A percentile compares a stretch with the other conserved stretches of the same genome.
Conservation (phyloP, 805 yeast genomes). For the Metschnikowia drakensbergensis region DNA sequence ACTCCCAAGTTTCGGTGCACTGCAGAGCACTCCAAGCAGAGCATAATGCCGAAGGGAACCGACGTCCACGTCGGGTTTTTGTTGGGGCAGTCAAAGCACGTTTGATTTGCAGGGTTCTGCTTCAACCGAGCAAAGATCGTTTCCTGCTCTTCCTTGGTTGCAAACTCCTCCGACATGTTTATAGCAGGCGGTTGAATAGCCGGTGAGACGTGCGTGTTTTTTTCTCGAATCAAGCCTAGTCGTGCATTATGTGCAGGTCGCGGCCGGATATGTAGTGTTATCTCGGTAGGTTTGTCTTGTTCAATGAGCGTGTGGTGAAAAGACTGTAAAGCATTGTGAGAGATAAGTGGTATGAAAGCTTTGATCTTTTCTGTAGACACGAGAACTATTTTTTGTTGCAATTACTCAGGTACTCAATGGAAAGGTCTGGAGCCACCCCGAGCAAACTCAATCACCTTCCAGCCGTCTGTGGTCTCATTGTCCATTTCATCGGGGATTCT, state of each 20-base stretch:
- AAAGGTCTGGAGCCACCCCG: constrained; percentile 89
- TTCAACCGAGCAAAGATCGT: constrained; percentile 61
- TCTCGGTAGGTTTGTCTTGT: no score
- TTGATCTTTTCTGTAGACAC: no score
- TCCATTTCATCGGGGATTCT: constrained; percentile 90
- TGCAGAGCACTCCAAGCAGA: constrained; percentile 93
- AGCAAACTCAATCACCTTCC: constrained; percentile 93
- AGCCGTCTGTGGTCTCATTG: constrained; percentile 89
- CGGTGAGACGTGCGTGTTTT: constrained; percentile 1
- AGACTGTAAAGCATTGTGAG: no score
- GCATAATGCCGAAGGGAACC: constrained; percentile 88
- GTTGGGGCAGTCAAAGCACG: constrained; percentile 90
- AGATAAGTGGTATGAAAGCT: no score
- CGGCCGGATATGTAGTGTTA: background rate
- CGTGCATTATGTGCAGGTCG: constrained; percentile 1
- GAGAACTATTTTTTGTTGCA: background rate
- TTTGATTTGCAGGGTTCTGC: constrained; percentile 68
- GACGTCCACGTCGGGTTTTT: constrained; percentile 99
- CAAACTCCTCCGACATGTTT: constrained; percentile 46
- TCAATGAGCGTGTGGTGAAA: no score
- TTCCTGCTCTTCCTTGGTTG: constrained; percentile 65
- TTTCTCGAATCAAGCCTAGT: background rate
- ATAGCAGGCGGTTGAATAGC: background rate
- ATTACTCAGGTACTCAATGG: constrained; percentile 26
- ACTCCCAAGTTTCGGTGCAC: constrained; percentile 95